These are phyloP conservation scores for Eleusine coracana DNA, from an alignment of 176 grass and related monocot genomes.

Conservation along the genomic window DNA sequence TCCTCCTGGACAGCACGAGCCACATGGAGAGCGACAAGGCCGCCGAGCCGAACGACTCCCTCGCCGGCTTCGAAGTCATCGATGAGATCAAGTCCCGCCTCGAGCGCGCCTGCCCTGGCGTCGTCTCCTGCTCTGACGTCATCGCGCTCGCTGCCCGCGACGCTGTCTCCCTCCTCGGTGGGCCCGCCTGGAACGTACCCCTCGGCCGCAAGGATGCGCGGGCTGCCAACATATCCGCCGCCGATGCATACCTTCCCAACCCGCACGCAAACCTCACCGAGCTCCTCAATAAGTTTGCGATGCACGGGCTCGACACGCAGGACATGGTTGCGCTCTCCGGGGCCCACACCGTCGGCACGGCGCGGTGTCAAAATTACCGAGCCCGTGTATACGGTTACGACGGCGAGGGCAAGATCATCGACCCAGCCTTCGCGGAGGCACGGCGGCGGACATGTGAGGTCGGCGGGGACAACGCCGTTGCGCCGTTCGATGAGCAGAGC, in stretches of 20 bases:
- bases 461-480: too few relatives aligned
- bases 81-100: too few relatives aligned
- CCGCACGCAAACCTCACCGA: conserved; percentile 26
- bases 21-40: conserved; percentile 54
- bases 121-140: conserved; percentile 66
- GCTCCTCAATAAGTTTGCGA: conserved; percentile 42
- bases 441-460: too few relatives aligned
- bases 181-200: conserved; percentile 60
- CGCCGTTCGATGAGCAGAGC: too few relatives aligned
- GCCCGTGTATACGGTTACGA: too few relatives aligned
- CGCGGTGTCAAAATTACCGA: too few relatives aligned
- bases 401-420: too few relatives aligned
- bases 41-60: conserved; percentile 40
- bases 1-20: too few relatives aligned
- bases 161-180: conserved; percentile 59
- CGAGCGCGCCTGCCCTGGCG: conserved; percentile 51
- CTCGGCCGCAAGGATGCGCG: conserved; percentile 74
- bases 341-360: too few relatives aligned
- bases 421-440: too few relatives aligned
- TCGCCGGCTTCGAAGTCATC: too few relatives aligned
- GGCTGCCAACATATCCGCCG: conserved; percentile 19
- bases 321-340: too few relatives aligned
- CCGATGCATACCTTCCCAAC: conserved; percentile 43
- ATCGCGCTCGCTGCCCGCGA: conserved; percentile 59
- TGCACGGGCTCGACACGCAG: conserved; percentile 49